A percentile compares a stretch with the other conserved stretches of the same genome.
Conservation (phyloP, 2,329 filamentous ascomycete species). For the Ophioceras dolichostomum region DNA sequence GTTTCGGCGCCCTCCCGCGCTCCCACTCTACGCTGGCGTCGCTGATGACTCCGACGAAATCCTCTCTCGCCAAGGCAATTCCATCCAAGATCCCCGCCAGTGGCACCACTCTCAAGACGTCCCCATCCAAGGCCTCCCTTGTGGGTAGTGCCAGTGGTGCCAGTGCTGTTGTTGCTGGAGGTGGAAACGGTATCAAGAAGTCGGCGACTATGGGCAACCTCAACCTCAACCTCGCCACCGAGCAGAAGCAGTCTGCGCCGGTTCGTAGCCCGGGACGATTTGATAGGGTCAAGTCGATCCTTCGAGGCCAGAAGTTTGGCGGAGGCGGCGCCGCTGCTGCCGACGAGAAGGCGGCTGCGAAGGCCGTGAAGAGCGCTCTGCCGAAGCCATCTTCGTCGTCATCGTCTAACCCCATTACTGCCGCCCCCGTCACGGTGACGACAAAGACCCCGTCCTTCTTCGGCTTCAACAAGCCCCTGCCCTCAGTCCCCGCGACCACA, state of each 20-base stretch:
- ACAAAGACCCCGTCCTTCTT: slow-evolving; percentile 33
- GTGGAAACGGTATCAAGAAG: slow-evolving; percentile 26
- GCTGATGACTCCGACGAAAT: slow-evolving; percentile 67
- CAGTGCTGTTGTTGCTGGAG: no score
- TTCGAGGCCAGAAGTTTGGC: slow-evolving; percentile 27
- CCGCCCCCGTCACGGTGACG: slow-evolving; percentile 14
- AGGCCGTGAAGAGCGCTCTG: slow-evolving; percentile 32
- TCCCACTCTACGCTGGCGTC: slow-evolving; percentile 32
- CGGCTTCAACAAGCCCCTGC: slow-evolving; percentile 38
- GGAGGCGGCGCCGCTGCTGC: no score
- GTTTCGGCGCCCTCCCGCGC: slow-evolving; percentile 23
- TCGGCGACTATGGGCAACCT: slow-evolving; percentile 38
- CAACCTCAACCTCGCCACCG: slow-evolving; percentile 20
- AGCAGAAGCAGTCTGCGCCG: slow-evolving; percentile 16
- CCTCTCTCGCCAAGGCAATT: slow-evolving; percentile 52
- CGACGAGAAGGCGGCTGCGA: no score
- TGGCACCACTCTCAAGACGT: slow-evolving; percentile 36
- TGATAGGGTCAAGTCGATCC: slow-evolving; percentile 46
- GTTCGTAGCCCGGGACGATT: slow-evolving; percentile 36
- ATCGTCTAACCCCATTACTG: slow-evolving; percentile 6
- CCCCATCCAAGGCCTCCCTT: slow-evolving; percentile 33
- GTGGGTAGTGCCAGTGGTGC: slow-evolving; percentile 17
- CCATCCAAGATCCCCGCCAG: slow-evolving; percentile 37
- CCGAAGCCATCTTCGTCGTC: slow-evolving; percentile 23
- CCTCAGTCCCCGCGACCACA: slow-evolving; percentile 44